phyloP scores from a whole-genome alignment of 208 protist genomes.

The Borovskyia barvae region DNA sequence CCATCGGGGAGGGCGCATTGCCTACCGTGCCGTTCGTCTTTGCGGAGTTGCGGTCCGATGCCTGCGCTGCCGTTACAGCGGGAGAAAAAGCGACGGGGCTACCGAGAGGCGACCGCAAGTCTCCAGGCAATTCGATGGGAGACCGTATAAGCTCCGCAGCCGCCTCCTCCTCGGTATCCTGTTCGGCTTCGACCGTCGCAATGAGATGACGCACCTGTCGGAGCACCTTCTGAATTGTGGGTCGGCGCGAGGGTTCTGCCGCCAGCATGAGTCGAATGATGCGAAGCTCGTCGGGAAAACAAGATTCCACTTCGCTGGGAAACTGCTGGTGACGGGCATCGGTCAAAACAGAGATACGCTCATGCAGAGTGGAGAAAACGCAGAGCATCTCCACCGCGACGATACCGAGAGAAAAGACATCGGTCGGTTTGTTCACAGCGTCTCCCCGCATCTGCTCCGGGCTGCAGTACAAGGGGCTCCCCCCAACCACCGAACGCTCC shows the following conservation, averaged over 20 bases:
- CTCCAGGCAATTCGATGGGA: too few relatives aligned
- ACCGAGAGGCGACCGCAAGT: too few relatives aligned
- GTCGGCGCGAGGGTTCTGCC: conserved; percentile 22
- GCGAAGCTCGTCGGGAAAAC: conserved; percentile 49
- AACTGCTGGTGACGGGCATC: conserved; percentile 47
- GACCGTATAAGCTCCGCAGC: neutral
- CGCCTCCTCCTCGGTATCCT: conserved; percentile 16
- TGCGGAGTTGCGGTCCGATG: too few relatives aligned
- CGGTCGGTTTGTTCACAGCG: conserved; percentile 44
- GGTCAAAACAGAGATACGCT: conserved; percentile 61
- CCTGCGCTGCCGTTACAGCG: too few relatives aligned
- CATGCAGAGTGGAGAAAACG: conserved; percentile 69
- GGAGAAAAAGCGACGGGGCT: too few relatives aligned
- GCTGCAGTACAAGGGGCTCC: conserved; percentile 79
- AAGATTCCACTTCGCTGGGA: conserved; percentile 23
- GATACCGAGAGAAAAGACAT: conserved; percentile 80
- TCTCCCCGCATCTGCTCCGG: conserved; percentile 71
- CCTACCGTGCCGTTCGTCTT: too few relatives aligned
- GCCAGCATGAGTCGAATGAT: conserved; percentile 53
- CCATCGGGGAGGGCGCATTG: too few relatives aligned
- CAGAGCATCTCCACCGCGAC: conserved; percentile 82
- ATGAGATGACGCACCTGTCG: conserved; percentile 26
- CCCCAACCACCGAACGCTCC: conserved; percentile 47
- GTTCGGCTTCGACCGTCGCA: conserved; percentile 19
- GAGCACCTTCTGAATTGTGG: conserved; percentile 34